Percentiles rank a stretch among this genome's conserved stretches.
These are phyloP conservation scores for Pseudogymnoascus sp. DNA, from an alignment of 2,329 filamentous ascomycete species.

Conservation along the genomic window DNA sequence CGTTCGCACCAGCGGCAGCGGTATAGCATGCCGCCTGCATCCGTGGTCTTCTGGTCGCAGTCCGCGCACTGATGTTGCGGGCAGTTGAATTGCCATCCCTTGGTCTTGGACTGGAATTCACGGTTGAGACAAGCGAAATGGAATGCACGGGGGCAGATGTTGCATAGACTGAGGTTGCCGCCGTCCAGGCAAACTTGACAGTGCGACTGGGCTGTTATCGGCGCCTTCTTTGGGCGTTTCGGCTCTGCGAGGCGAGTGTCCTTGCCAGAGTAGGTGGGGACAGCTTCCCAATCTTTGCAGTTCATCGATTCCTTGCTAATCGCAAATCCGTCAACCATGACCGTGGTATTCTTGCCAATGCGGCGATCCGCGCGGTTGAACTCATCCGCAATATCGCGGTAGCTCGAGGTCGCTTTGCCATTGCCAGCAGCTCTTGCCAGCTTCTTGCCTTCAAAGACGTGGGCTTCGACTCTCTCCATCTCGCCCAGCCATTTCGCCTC, in stretches of 20 bases:
- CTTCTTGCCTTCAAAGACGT: constrained; percentile 50
- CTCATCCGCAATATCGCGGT: constrained; percentile 31
- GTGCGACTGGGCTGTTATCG: constrained; percentile 41
- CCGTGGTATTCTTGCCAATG: constrained; percentile 49
- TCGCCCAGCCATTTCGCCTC: constrained; percentile 49
- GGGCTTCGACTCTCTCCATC: constrained; percentile 50
- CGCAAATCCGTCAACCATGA: constrained; percentile 48
- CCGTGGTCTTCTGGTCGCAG: constrained; percentile 43
- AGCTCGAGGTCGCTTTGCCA: constrained; percentile 21
- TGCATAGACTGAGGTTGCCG: constrained; percentile 41
- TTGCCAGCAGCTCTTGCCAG: constrained; percentile 32
- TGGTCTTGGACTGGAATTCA: constrained; percentile 35
- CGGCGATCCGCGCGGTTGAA: constrained; percentile 42
- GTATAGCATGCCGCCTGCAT: constrained; percentile 36
- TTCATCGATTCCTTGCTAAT: constrained; percentile 49
- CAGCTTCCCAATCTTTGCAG: constrained; percentile 49
- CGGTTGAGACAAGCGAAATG: constrained; percentile 43
- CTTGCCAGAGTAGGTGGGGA: constrained; percentile 49
- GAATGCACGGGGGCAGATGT: constrained; percentile 47
- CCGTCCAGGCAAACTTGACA: constrained; percentile 46
- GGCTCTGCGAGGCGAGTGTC: constrained; percentile 44
- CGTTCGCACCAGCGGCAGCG: constrained; percentile 48
- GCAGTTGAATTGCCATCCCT: constrained; percentile 44
- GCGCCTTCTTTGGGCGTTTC: constrained; percentile 40
- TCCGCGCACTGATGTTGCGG: constrained; percentile 48